Evolutionary conservation across 2,329 filamentous ascomycete genomes (phyloP), one percentile per base, ranked within the genome.

Genomic region (Nothophaeocryptopus gaeumannii): DNA sequence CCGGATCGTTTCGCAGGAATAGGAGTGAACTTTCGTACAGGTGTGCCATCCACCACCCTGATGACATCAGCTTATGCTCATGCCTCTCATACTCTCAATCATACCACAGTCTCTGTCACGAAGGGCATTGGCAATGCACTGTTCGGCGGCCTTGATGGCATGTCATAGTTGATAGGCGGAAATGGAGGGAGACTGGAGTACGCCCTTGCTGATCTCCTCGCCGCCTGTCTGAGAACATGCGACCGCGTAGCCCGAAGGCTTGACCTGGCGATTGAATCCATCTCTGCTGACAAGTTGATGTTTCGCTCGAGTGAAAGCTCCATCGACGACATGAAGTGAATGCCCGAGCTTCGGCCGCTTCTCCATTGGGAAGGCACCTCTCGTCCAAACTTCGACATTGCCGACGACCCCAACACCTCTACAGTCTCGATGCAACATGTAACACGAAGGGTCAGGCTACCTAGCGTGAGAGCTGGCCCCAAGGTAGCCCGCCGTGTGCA

Each of bases 11-110:
- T 12, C 10, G 5, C 36, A 36, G 13, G 31, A 20, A 10, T 32
- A 5, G 12, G 15, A 13, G 26, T 20, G 32, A 30, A n/a, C 1
- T 20, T 10, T 20, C 52, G 40, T 65, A 68, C 70, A 75, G 45
- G 75, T 77, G 64, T 77, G 75, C 71, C 71, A 78, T 56, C 73
- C 73, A 58, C 75, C 75, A 62, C 71, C 73, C 72, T 76, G 45
- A 59, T 33, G 40, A 42, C 56, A 62, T 73, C 60, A 73, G 69
- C 44, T 55, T 30, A 34, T 43, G 36, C 32, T 29, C 34, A 20
- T 20, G 11, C n/a, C 26, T 14, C 7, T 5, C 20, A 31, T 31
- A 33, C 5, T 38, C 10, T 15, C 33, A 32, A 60, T 26, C 70
- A 45, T 70, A 74, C 72, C 33, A 75, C 67, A 52, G 74, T 75